phyloP scores from a whole-genome alignment of 768 basidiomycete species.

The Lactifluus piperatus region DNA sequence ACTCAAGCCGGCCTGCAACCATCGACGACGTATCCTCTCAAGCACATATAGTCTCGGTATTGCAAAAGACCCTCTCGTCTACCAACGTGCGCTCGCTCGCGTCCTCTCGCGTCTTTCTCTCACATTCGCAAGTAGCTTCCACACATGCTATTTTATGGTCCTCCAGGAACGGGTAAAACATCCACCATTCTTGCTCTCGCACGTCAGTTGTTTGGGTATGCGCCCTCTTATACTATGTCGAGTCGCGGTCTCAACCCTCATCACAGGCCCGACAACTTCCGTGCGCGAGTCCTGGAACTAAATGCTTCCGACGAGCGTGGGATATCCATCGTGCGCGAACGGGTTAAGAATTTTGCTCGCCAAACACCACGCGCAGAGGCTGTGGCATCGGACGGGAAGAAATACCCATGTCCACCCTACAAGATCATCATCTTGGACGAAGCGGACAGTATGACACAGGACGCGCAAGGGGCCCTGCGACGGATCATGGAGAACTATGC shows the following conservation, averaged over 20 bases:
- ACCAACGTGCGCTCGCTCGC: slow-evolving; percentile 59
- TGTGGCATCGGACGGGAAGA: slow-evolving; percentile 62
- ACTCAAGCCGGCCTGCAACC: slow-evolving; percentile 81
- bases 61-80: slow-evolving; percentile 83
- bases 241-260: background rate
- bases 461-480: slow-evolving; percentile 91
- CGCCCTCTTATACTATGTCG: background rate
- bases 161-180: slow-evolving; percentile 97
- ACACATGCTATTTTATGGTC: slow-evolving; percentile 99
- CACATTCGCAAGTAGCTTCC: slow-evolving; percentile 59
- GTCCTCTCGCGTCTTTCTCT: background rate
- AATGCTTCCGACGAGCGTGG: slow-evolving; percentile 99
- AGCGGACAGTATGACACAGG: slow-evolving; percentile 99
- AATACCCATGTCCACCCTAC: slow-evolving; percentile 94
- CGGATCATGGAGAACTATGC: slow-evolving; percentile 99
- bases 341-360: slow-evolving; percentile 96
- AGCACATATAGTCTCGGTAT: slow-evolving; percentile 89
- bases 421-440: slow-evolving; percentile 99
- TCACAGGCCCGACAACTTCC: slow-evolving; percentile 90
- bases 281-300: slow-evolving; percentile 86
- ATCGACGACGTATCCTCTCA: slow-evolving; percentile 98
- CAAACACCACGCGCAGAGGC: slow-evolving; percentile 81
- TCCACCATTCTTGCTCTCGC: slow-evolving; percentile 94
- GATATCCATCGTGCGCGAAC: slow-evolving; percentile 93
- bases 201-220: slow-evolving; percentile 89